Conservation (phyloP, 805 yeast species). For the Zygotorulaspora chibaensis region DNA sequence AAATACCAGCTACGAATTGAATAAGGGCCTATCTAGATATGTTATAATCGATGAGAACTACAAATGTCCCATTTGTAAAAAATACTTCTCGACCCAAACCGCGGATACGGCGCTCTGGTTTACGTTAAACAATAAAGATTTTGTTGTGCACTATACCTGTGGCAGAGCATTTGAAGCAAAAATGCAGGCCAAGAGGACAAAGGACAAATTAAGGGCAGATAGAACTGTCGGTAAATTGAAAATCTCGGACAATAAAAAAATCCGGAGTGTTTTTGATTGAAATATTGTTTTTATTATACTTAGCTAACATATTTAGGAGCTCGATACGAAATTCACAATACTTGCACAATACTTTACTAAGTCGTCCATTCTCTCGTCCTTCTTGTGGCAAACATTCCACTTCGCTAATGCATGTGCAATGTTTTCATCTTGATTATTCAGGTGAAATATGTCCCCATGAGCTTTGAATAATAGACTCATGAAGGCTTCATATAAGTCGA, state of each 20-base stretch:
- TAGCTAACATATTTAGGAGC: conserved; percentile 14
- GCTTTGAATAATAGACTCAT: conserved; percentile 66
- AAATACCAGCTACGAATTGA: conserved; percentile 43
- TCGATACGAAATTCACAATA: conserved; percentile 56
- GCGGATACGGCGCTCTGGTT: conserved; percentile 23
- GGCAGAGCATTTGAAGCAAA: conserved; percentile 22
- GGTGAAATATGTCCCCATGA: conserved; percentile 76
- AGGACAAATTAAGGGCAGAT: conserved; percentile 11
- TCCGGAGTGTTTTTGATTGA: background rate
- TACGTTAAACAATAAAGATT: conserved; percentile 14
- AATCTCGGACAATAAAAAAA: background rate
- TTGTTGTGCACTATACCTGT: conserved; percentile 29
- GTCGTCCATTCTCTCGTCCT: conserved; percentile 53
- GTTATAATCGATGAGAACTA: conserved; percentile 41
- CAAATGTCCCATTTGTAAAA: conserved; percentile 57
- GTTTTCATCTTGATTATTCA: conserved; percentile 35
- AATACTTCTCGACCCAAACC: conserved; percentile 24
- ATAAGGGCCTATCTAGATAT: conserved; percentile 36
- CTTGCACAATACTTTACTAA: conserved; percentile 78
- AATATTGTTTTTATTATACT: background rate
- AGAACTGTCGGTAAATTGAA: conserved; percentile 10
- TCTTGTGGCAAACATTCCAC: conserved; percentile 47
- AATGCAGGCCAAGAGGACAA: conserved; percentile 11
- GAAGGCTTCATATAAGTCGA: conserved; percentile 79
- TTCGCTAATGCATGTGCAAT: conserved; percentile 44